These are phyloP conservation scores for Pulveroboletus sp. DNA, from an alignment of 768 basidiomycete genomes.

Conservation along the genomic window DNA sequence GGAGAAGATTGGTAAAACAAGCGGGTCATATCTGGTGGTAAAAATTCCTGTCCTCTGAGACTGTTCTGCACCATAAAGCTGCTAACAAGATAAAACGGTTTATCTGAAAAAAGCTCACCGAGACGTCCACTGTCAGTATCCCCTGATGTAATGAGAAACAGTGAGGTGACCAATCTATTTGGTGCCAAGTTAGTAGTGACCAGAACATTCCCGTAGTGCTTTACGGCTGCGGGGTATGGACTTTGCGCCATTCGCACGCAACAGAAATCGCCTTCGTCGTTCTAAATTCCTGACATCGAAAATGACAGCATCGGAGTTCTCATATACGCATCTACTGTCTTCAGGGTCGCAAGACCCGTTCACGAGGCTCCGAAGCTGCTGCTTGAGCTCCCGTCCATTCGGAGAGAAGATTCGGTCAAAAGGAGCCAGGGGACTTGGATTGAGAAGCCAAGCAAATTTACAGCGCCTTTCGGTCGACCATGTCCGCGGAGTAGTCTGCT, in stretches of 20 bases:
- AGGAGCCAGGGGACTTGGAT: conserved; percentile 7
- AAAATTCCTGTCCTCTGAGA: not conserved
- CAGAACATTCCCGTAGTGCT: conserved; percentile 4
- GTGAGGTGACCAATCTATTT: conserved; percentile 3
- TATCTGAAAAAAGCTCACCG: not conserved
- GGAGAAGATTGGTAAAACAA: not conserved
- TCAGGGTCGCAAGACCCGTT: conserved; percentile 8
- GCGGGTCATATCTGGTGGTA: not conserved
- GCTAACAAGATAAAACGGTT: not conserved
- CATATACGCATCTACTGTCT: not conserved
- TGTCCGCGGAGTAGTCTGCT: conserved; percentile 27
- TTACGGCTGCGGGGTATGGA: conserved; percentile 25
- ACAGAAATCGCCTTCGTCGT: not conserved
- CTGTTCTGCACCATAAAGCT: not conserved
- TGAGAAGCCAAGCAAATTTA: conserved; percentile 15
- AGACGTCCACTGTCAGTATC: not conserved
- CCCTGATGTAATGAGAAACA: not conserved
- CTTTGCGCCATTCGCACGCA: conserved; percentile 18
- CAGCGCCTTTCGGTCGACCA: conserved; percentile 11
- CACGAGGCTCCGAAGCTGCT: conserved; percentile 14
- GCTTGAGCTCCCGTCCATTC: conserved; percentile 12
- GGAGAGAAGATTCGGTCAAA: conserved; percentile 20
- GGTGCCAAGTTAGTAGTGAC: conserved; percentile 1
- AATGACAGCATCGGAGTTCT: not conserved
- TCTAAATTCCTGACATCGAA: not conserved